Conservation (phyloP, 1,284 basidiomycete genomes). For the Leccinum fallax region DNA sequence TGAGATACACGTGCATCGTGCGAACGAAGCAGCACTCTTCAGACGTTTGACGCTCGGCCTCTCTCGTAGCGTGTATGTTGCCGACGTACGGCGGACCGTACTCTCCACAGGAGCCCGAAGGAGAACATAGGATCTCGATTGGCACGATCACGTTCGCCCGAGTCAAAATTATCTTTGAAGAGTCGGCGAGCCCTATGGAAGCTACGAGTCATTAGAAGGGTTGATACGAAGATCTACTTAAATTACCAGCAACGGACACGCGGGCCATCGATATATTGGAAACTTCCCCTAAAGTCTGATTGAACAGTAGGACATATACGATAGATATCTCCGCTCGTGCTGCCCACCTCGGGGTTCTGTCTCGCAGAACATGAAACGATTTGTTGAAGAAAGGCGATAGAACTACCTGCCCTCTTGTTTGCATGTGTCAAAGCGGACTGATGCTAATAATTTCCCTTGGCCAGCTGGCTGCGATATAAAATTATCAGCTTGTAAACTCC, state of each 20-base stretch:
- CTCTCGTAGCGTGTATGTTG: slow-evolving; percentile 7
- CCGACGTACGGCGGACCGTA: not conserved
- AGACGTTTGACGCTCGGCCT: not conserved
- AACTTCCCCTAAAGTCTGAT: not conserved
- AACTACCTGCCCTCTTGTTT: not conserved
- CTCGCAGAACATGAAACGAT: not conserved
- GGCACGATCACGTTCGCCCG: not conserved
- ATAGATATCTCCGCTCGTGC: not conserved
- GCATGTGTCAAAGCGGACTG: not conserved
- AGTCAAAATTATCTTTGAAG: not conserved
- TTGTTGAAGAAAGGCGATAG: not conserved
- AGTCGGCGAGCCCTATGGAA: not conserved
- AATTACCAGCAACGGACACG: not conserved
- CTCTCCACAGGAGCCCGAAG: not conserved
- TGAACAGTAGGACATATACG: not conserved
- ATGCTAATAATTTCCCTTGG: not conserved
- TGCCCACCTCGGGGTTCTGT: not conserved
- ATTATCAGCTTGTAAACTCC: not conserved
- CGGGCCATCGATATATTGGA: not conserved
- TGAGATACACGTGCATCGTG: slow-evolving; percentile 15
- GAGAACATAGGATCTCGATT: not conserved
- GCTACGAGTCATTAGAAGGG: no score
- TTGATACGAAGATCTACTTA: not conserved
- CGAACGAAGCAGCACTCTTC: slow-evolving; percentile 6
- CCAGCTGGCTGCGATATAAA: not conserved